These are phyloP conservation scores for Fusarium sterilihyphosum DNA, from an alignment of 2,329 filamentous ascomycete genomes.

Conservation along the genomic window DNA sequence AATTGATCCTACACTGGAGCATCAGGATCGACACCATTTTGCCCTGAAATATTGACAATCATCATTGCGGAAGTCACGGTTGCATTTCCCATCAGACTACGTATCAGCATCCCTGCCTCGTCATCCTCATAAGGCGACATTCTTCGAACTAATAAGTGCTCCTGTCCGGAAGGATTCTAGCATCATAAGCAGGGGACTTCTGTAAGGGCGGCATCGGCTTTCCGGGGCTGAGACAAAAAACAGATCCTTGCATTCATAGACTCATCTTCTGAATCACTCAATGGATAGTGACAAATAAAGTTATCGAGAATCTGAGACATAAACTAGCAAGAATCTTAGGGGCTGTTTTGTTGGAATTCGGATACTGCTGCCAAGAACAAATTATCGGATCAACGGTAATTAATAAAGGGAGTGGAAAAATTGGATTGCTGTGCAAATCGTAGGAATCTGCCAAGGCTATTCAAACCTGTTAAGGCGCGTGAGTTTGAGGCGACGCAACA, in stretches of 20 bases:
- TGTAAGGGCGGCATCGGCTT: neutral
- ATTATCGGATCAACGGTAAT: neutral
- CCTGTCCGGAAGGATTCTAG: neutral
- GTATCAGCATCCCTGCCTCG: neutral
- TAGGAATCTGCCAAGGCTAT: constrained; percentile 13
- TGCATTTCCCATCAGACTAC: neutral
- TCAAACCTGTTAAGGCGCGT: constrained; percentile 18
- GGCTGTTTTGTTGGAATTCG: constrained; percentile 4
- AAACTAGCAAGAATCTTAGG: neutral
- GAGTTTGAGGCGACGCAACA: constrained; percentile 17
- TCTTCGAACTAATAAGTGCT: neutral
- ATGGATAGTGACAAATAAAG: neutral
- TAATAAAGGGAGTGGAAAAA: constrained; percentile 2
- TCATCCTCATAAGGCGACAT: neutral
- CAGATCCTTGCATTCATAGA: neutral
- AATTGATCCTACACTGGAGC: neutral
- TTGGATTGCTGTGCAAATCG: constrained; percentile 3
- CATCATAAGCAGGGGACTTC: neutral
- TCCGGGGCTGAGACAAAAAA: constrained; percentile 3
- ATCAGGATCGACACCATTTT: neutral
- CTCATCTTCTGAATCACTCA: neutral
- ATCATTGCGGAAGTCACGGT: neutral
- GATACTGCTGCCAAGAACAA: constrained; percentile 7
- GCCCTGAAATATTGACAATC: neutral
- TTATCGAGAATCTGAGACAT: neutral